Evolutionary conservation across 495 filamentous ascomycete genomes (phyloP).

Genomic region (Penicillium waksmanii): DNA sequence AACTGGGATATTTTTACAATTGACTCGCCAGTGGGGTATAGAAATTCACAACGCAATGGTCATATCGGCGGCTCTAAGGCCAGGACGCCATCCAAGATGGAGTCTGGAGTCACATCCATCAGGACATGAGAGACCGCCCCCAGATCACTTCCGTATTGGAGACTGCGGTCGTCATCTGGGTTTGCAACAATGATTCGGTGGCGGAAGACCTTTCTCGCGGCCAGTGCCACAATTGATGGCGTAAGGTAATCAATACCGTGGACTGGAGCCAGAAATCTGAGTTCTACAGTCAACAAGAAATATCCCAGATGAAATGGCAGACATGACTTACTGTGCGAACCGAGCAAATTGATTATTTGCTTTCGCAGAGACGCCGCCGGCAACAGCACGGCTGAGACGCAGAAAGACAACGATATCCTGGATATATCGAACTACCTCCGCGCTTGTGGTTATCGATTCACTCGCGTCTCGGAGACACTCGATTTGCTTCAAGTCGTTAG

Average conservation of each 20-base stretch:
- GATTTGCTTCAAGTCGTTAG: slow-evolving; percentile 40
- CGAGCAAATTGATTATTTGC: slow-evolving; percentile 77
- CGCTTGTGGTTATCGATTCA: slow-evolving; percentile 47
- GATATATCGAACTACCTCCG: slow-evolving; percentile 78
- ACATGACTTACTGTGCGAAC: slow-evolving; percentile 59
- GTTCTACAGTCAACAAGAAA: neutral
- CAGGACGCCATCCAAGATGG: slow-evolving; percentile 84
- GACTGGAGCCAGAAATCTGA: slow-evolving; percentile 69
- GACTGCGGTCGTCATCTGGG: slow-evolving; percentile 77
- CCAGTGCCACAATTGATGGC: slow-evolving; percentile 80
- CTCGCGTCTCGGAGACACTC: slow-evolving; percentile 41
- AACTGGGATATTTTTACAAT: neutral
- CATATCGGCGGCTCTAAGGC: slow-evolving; percentile 72
- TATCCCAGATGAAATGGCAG: neutral
- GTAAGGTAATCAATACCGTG: slow-evolving; percentile 82
- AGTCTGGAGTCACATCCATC: slow-evolving; percentile 69
- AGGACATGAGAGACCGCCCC: slow-evolving; percentile 67
- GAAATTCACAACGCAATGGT: neutral
- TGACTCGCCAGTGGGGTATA: neutral
- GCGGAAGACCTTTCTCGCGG: slow-evolving; percentile 84
- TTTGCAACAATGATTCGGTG: slow-evolving; percentile 75
- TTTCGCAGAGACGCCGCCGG: slow-evolving; percentile 71
- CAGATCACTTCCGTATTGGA: slow-evolving; percentile 89
- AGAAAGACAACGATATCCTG: slow-evolving; percentile 86
- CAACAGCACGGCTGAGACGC: slow-evolving; percentile 81